phyloP scores from a whole-genome alignment of 1,284 basidiomycete genomes.

The Ceratobasidium sp. region DNA sequence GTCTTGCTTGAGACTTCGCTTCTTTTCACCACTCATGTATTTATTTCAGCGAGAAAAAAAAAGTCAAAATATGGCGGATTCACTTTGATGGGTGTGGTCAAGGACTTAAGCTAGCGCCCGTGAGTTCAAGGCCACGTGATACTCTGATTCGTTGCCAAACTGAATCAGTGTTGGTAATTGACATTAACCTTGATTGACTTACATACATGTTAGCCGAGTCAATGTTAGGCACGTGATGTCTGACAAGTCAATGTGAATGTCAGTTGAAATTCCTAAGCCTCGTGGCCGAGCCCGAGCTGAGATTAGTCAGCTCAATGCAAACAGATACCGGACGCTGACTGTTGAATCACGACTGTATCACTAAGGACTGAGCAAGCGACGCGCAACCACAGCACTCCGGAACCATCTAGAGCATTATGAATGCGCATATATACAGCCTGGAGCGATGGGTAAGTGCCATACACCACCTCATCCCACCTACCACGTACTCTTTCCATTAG shows the following conservation, averaged over 20 bases:
- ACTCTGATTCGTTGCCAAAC: too few species aligned
- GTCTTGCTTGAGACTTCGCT: too few species aligned
- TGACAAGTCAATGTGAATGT: not conserved
- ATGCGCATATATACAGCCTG: conserved; percentile 6
- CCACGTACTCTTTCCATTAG: not conserved
- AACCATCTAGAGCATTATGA: not conserved
- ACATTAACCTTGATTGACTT: not conserved
- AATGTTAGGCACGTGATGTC: not conserved
- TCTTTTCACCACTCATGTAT: too few species aligned
- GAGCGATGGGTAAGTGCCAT: not conserved
- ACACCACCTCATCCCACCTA: not conserved
- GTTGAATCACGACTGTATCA: not conserved
- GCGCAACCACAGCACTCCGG: not conserved
- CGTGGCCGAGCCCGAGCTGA: not conserved
- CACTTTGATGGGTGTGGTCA: too few species aligned
- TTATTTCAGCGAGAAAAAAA: too few species aligned
- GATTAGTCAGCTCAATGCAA: conserved; percentile 13
- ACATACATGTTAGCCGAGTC: not conserved
- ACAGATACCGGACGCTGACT: not conserved
- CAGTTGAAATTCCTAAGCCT: conserved; percentile 4
- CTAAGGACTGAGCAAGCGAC: conserved; percentile 2
- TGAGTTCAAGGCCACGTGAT: too few species aligned
- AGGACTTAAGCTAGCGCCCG: too few species aligned
- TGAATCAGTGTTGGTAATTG: not conserved
- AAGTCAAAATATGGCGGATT: too few species aligned